Evolutionary conservation across 129 eudicot genomes (phyloP), one percentile per base, ranked within the genome.

Genomic region (Dittrichia graveolens): DNA sequence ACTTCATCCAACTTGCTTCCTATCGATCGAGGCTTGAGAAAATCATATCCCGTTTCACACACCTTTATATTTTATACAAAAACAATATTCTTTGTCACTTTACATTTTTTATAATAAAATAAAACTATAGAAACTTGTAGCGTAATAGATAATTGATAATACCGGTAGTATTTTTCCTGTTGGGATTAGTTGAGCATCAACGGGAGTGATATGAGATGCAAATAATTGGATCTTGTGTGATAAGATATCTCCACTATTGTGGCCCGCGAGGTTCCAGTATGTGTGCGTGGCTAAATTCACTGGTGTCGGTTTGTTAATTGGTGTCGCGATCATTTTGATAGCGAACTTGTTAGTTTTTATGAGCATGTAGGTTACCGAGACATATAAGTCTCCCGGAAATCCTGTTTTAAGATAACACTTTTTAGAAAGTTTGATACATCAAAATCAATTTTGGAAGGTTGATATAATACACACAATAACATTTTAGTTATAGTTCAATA

Each of bases 211-310:
- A 4, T 62, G 35, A 45, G 93, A 81, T 13, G 78, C 93, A 13
- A 73, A 57, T 24, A 87, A 24, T 45, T 69, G 83, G 73, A 87
- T 67, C 5, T 16, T 71, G 72, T 87, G 93, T 0, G 87, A 79
- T 37, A 87, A 41, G 52, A 84, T 87, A 65, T 70, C 63, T 8
- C 89, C 89, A 3, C 83, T 81, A 16, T 41, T 49, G 44, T 87
- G 93, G 39, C 93, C 89, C 2, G 69, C 89, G 6, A 87, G 83
- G 44, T 87, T 87, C 89, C 89, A 87, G 75, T 87, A 87, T 4
- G 80, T 84, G 80, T 87, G 93, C 15, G 93, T 84, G 3, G 87
- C 89, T 46, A 87, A 77, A 46, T 87, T 87, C 8, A 87, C 77
- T 3, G 93, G 89, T 12, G 93, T 87, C n/a, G 89, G 61, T 80